Percentiles rank a stretch among this genome's conserved stretches.
These are phyloP conservation scores for Puccinia sorghi DNA, from an alignment of 1,284 basidiomycete species.

Conservation along the genomic window DNA sequence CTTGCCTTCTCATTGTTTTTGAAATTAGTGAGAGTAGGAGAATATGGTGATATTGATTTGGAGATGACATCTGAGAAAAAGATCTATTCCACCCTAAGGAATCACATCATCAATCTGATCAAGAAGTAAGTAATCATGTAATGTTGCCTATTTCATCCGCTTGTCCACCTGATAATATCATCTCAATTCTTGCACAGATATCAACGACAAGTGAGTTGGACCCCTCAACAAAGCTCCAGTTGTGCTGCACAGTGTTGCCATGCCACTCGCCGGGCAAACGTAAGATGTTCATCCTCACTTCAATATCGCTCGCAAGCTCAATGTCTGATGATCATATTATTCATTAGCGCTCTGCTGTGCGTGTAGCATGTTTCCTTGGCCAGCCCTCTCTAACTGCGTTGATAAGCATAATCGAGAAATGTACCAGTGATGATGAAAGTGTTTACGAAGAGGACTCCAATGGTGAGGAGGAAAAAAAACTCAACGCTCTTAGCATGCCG, in stretches of 20 bases:
- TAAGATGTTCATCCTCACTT: neutral
- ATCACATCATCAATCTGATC: neutral
- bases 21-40: neutral
- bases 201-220: neutral
- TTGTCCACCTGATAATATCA: neutral
- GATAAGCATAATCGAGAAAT: slow-evolving; percentile 5
- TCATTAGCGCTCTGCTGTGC: neutral
- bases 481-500: too few species aligned
- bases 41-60: slow-evolving; percentile 18
- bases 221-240: neutral
- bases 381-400: neutral
- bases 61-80: slow-evolving; percentile 2
- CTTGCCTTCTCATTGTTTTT: slow-evolving; percentile 14
- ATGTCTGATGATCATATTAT: neutral
- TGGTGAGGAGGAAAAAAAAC: too few species aligned
- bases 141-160: neutral
- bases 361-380: neutral
- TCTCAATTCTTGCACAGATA: neutral
- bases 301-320: neutral
- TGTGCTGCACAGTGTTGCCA: neutral
- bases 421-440: slow-evolving; percentile 17
- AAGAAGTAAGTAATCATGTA: neutral
- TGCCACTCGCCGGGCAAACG: neutral
- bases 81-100: neutral
- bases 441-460: slow-evolving; percentile 14